Evolutionary conservation across 192 early-diverging fungal species (phyloP).

Genomic region (Backusella westeae): DNA sequence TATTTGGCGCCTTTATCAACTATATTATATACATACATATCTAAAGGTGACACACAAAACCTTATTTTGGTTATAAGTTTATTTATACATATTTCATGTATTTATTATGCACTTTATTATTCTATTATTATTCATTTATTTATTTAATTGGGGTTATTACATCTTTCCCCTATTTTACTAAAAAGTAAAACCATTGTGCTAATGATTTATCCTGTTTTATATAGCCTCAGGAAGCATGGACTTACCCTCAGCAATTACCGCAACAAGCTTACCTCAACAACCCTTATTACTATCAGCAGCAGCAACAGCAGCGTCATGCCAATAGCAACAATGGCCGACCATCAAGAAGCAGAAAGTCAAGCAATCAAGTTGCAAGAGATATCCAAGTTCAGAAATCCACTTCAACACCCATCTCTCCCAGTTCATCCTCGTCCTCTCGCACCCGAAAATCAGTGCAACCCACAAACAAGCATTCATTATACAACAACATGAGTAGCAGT

Average conservation of each 20-base stretch:
- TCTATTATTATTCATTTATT: neutral
- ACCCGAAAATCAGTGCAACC: neutral
- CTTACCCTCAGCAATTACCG: conserved; percentile 13
- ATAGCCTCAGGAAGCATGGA: conserved; percentile 15
- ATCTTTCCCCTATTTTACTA: neutral
- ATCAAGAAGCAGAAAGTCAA: neutral
- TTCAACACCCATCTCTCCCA: conserved; percentile 6
- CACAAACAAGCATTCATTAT: neutral
- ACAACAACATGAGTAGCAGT: neutral
- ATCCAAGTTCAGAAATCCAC: neutral
- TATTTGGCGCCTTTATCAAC: neutral
- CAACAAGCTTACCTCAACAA: neutral
- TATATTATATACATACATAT: neutral
- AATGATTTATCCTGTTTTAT: neutral
- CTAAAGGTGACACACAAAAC: neutral
- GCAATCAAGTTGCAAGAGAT: neutral
- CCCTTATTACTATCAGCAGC: conserved; percentile 8
- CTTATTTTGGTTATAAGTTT: conserved; percentile 4
- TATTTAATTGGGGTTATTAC: neutral
- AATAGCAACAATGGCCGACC: neutral
- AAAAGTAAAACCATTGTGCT: conserved; percentile 1
- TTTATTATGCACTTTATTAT: neutral
- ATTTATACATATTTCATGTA: conserved; percentile 5
- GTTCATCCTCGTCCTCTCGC: neutral
- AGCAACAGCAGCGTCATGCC: neutral